Evolutionary conservation across 345 rosid genomes (phyloP).

Genomic region (Noccaea caerulescens): DNA sequence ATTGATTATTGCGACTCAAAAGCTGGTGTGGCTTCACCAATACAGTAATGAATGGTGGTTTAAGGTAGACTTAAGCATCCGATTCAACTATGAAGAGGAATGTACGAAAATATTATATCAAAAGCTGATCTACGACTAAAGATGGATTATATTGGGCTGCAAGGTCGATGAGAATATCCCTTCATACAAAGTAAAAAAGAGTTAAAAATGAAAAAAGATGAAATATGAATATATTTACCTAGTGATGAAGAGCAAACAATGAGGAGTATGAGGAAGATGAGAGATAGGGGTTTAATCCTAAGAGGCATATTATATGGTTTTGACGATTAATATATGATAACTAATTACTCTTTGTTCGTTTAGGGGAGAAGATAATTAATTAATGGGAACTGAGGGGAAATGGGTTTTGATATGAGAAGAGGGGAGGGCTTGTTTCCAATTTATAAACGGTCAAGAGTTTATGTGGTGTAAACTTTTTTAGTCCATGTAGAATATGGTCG

Average conservation of each 20-base stretch:
- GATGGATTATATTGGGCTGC: neutral
- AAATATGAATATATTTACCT: constrained; percentile 31
- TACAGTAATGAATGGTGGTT: neutral
- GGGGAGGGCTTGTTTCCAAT: constrained; percentile 39
- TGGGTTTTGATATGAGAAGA: constrained; percentile 33
- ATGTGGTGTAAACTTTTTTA: constrained; percentile 39
- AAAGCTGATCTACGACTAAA: neutral
- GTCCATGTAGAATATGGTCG: constrained; percentile 29
- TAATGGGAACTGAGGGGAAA: neutral
- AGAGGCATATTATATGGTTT: constrained; percentile 48
- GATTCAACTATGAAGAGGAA: neutral
- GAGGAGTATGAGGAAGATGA: constrained; percentile 49
- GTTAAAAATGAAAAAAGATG: neutral
- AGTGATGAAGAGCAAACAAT: constrained; percentile 43
- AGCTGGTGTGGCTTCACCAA: constrained; percentile 1
- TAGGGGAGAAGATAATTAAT: neutral
- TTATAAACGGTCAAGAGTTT: constrained; percentile 39
- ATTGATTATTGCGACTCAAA: constrained; percentile 9
- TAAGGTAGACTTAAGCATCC: neutral
- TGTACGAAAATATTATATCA: neutral
- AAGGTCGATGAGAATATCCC: neutral
- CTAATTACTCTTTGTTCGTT: neutral
- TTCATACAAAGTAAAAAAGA: neutral
- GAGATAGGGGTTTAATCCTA: constrained; percentile 49
- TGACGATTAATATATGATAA: neutral